Percentiles rank a stretch among this genome's conserved stretches.
phyloP scores from a whole-genome alignment of 1,139 yeast genomes.

The Zygoascus hellenicus region DNA sequence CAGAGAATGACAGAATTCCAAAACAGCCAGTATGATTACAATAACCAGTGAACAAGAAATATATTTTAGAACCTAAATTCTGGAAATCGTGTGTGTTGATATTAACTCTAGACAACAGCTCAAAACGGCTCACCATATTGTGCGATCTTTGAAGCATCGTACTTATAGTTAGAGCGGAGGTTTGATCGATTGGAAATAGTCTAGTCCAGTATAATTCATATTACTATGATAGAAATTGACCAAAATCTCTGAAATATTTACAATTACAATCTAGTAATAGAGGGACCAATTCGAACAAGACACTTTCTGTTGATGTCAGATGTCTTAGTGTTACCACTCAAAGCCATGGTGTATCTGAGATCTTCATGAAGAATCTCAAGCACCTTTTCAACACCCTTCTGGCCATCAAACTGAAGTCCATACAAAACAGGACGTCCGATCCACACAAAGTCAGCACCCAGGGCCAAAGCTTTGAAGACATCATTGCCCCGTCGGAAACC shows the following conservation, averaged over 20 bases:
- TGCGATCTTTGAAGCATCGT: too few relatives aligned
- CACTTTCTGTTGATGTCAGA: conserved; percentile 21
- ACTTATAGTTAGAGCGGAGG: too few relatives aligned
- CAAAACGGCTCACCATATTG: too few relatives aligned
- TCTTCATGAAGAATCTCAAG: conserved; percentile 30
- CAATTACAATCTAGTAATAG: conserved; percentile 20
- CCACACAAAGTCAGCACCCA: conserved; percentile 73
- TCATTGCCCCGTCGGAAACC: conserved; percentile 66
- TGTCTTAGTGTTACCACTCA: conserved; percentile 26
- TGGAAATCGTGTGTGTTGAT: too few relatives aligned
- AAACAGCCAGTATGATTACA: too few relatives aligned
- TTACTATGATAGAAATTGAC: neutral
- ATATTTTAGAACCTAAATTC: too few relatives aligned
- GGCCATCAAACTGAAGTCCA: conserved; percentile 62
- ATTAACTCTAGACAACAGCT: too few relatives aligned
- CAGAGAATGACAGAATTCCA: too few relatives aligned
- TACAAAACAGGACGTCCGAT: conserved; percentile 63
- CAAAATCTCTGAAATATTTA: neutral
- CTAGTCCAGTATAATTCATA: too few relatives aligned
- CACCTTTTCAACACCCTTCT: conserved; percentile 48
- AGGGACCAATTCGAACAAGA: conserved; percentile 28
- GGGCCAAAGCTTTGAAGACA: conserved; percentile 58
- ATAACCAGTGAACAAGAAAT: too few relatives aligned
- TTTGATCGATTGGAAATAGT: too few relatives aligned
- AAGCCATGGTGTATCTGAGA: conserved; percentile 31